Conservation (phyloP, 371 early-diverging fungal species). For the Phascolomyces articulosus region DNA sequence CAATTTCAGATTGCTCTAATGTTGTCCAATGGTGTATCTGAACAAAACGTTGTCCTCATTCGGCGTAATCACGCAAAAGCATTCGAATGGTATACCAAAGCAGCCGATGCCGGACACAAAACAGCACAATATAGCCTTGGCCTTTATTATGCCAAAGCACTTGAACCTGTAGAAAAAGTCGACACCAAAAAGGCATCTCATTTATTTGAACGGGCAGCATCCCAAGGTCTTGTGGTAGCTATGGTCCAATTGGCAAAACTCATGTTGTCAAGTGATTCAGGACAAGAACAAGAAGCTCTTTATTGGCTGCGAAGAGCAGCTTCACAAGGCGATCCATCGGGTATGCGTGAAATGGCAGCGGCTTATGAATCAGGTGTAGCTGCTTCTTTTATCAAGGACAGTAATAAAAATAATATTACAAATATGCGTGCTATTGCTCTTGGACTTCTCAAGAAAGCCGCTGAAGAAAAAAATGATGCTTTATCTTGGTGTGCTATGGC, state of each 20-base stretch:
- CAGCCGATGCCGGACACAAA: conserved; percentile 30
- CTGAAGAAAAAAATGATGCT: conserved; percentile 13
- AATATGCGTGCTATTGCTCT: conserved; percentile 11
- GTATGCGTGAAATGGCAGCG: conserved; percentile 22
- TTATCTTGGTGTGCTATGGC: conserved; percentile 24
- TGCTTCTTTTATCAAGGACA: conserved; percentile 3
- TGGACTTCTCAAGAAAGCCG: conserved; percentile 12
- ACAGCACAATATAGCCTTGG: conserved; percentile 48
- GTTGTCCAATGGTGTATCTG: conserved; percentile 7
- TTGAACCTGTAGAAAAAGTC: conserved; percentile 23
- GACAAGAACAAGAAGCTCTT: conserved; percentile 8
- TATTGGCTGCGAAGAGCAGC: conserved; percentile 19
- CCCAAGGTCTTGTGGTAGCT: conserved; percentile 33
- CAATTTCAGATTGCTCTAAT: conserved; percentile 20
- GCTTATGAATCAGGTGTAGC: conserved; percentile 13
- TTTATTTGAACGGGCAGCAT: conserved; percentile 45
- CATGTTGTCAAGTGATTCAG: conserved; percentile 9
- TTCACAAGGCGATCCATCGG: conserved; percentile 9
- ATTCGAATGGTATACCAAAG: conserved; percentile 28
- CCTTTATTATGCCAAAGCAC: conserved; percentile 49
- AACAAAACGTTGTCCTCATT: conserved; percentile 4
- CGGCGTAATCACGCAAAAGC: conserved; percentile 14
- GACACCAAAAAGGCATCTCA: conserved; percentile 33
- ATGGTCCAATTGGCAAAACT: conserved; percentile 37
- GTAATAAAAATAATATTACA: no score